phyloP scores from a whole-genome alignment of 768 basidiomycete genomes.

The Collybia mongolica region DNA sequence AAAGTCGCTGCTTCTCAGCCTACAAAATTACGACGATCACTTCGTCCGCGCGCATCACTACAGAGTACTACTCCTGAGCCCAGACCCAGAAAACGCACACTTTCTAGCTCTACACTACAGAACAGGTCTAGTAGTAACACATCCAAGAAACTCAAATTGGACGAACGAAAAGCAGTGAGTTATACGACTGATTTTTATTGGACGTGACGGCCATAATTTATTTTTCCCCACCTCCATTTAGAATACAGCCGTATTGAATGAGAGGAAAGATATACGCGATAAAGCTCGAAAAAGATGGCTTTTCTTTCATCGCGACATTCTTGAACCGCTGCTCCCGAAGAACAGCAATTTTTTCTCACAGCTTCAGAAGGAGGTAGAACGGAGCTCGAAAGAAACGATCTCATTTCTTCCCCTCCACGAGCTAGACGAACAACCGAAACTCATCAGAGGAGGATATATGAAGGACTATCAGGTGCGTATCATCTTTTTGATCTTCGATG shows the following conservation, averaged over 20 bases:
- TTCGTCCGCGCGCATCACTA: conserved; percentile 12
- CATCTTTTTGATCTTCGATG: background rate
- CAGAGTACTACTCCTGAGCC: background rate
- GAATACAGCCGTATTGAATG: conserved; percentile 39
- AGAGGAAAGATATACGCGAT: conserved; percentile 36
- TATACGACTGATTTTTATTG: background rate
- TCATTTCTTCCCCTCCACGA: conserved; percentile 34
- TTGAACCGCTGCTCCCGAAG: conserved; percentile 46
- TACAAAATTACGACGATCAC: conserved; percentile 8
- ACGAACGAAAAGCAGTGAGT: conserved; percentile 40
- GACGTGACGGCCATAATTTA: background rate
- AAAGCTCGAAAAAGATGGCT: conserved; percentile 46
- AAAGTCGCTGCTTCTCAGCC: background rate
- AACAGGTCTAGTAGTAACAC: conserved; percentile 22
- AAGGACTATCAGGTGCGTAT: conserved; percentile 66
- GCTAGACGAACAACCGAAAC: conserved; percentile 44
- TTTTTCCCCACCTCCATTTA: conserved; percentile 14
- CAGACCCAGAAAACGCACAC: conserved; percentile 14
- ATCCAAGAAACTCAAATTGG: conserved; percentile 22
- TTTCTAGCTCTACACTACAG: conserved; percentile 10
- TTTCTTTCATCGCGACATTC: conserved; percentile 38
- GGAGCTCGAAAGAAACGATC: conserved; percentile 4
- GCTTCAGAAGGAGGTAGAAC: conserved; percentile 27
- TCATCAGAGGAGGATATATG: conserved; percentile 57
- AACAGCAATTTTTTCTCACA: conserved; percentile 34